These are phyloP conservation scores for Alternaria triticina DNA, from an alignment of 2,329 filamentous ascomycete genomes.

Conservation along the genomic window DNA sequence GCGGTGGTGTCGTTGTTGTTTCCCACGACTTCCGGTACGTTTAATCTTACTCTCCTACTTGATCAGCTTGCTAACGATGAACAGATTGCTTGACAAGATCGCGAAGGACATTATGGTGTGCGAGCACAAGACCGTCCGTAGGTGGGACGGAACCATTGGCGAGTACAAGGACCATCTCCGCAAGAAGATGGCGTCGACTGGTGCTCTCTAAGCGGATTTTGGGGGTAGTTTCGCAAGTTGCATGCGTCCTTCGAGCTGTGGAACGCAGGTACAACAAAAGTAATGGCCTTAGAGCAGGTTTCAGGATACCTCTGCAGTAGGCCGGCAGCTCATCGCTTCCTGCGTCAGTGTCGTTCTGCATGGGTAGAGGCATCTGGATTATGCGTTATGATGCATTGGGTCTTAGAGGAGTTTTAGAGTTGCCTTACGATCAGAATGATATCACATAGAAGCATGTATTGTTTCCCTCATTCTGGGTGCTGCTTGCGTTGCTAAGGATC, in stretches of 20 bases:
- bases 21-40: slow-evolving; percentile 97
- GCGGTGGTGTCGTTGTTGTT: slow-evolving; percentile 95
- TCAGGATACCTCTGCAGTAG: slow-evolving; percentile 40
- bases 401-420: slow-evolving; percentile 50
- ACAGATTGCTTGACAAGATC: slow-evolving; percentile 95
- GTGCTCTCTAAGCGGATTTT: slow-evolving; percentile 71
- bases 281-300: slow-evolving; percentile 38
- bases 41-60: not conserved
- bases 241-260: slow-evolving; percentile 36
- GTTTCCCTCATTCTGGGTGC: not conserved
- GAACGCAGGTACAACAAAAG: slow-evolving; percentile 36
- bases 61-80: slow-evolving; percentile 42
- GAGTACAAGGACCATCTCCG: slow-evolving; percentile 98
- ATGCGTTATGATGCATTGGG: slow-evolving; percentile 46
- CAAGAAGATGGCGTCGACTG: slow-evolving; percentile 95
- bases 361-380: slow-evolving; percentile 44
- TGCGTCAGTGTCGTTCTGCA: slow-evolving; percentile 43
- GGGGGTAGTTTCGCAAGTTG: slow-evolving; percentile 27
- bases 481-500: not conserved
- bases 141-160: slow-evolving; percentile 88
- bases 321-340: slow-evolving; percentile 42
- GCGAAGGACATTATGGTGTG: slow-evolving; percentile 99
- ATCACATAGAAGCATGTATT: slow-evolving; percentile 29
- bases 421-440: slow-evolving; percentile 44
- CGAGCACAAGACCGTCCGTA: slow-evolving; percentile 91